Evolutionary conservation across 768 basidiomycete species (phyloP), one percentile per base, ranked within the genome.

Genomic region (Grammothele lineata): DNA sequence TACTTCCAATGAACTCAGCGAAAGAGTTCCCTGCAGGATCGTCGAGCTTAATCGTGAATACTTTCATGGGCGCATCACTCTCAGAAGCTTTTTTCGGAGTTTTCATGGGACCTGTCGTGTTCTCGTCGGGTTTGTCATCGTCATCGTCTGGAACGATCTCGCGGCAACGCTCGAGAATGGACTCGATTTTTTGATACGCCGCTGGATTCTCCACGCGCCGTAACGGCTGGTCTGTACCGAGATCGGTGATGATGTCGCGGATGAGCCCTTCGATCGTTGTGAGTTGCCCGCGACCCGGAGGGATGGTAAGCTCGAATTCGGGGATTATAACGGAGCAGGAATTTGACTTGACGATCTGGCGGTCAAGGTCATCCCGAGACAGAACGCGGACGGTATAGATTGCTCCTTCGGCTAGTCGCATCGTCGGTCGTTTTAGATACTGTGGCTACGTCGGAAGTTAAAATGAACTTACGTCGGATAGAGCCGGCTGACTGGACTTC

Each of bases 1-100:
- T 89, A 47, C 81, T 85, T 9, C 78, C 93, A 3, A 80, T 57
- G 60, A 95, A 94, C 68, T 96, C 92, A 65, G 96, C 73, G 72
- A 94, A 98, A n/a, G 92, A 94, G 67, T 95, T 94, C 6, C 96
- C 96, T 1, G 92, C 73, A 1, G 94, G 94, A 62, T 99, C 96
- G 58, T 98, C 92, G 17, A 99, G 70, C 43, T 75, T 82, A 45
- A 98, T 59, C 0, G 91, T 93, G 61, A 98, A 91, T 3, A 82
- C 66, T 18, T 71, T 73, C 69, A 92, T 79, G 1, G 85, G 77
- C 7, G 68, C 58, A 22, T 78, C 73, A 10, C 71, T 69, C 43
- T 71, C 66, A 37, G 60, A 61, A 11, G 71, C 62, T 17, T 61
- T 61, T 34, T 56, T 49, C 11, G 48, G 42, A 0, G 18, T 66